A percentile compares a stretch with the other conserved stretches of the same genome.
These are phyloP conservation scores for Beauveria sp. DNA, from an alignment of 2,329 filamentous ascomycete species.

Conservation along the genomic window DNA sequence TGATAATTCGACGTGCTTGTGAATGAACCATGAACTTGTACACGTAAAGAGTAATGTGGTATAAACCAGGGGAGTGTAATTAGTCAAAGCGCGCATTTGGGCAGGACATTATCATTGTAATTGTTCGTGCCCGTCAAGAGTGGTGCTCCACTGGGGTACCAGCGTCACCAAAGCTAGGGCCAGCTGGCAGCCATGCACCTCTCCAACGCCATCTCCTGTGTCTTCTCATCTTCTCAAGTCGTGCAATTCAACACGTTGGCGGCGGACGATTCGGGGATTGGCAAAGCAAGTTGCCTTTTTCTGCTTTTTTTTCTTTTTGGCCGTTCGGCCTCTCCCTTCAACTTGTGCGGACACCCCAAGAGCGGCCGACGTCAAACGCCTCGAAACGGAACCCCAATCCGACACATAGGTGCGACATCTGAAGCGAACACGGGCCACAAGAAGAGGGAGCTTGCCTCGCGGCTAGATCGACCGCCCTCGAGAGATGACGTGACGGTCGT, in stretches of 20 bases:
- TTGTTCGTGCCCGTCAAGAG: too few species aligned
- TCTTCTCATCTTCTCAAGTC: neutral
- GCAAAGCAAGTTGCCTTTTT: neutral
- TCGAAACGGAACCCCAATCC: neutral
- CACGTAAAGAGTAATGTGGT: neutral
- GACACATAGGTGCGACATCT: neutral
- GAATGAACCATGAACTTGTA: neutral
- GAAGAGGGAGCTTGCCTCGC: neutral
- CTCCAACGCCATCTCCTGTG: neutral
- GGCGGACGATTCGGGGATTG: neutral
- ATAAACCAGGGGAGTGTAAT: neutral
- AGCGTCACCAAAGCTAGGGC: neutral
- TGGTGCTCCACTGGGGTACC: neutral
- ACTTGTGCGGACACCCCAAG: too few species aligned
- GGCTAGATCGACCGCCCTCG: neutral
- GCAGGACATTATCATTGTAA: neutral
- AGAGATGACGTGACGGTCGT: slow-evolving; percentile 39
- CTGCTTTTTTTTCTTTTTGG: neutral
- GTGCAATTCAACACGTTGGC: neutral
- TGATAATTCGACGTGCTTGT: neutral
- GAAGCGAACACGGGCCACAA: neutral
- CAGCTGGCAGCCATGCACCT: neutral
- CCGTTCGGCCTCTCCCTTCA: neutral
- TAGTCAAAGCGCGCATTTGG: too few species aligned
- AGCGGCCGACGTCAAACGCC: neutral